Conservation (phyloP, 371 early-diverging fungal species). For the Actinomucor elegans region DNA sequence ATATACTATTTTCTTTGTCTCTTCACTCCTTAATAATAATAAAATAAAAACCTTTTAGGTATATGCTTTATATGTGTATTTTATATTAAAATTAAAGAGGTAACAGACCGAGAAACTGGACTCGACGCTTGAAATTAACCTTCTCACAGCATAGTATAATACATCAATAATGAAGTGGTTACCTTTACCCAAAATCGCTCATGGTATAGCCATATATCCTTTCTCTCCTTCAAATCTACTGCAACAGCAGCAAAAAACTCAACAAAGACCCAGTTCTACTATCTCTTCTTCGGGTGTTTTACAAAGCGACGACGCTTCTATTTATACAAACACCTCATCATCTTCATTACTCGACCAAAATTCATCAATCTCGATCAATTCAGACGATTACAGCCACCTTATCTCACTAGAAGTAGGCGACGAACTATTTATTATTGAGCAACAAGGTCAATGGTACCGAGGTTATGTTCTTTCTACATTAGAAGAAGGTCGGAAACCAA, state of each 20-base stretch:
- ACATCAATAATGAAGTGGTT: conserved; percentile 46
- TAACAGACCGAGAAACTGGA: no score
- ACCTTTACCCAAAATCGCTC: conserved; percentile 53
- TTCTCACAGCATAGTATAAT: no score
- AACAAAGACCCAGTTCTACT: conserved; percentile 4
- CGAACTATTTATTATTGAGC: conserved; percentile 55
- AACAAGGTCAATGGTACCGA: conserved; percentile 62
- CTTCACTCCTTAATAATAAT: no score
- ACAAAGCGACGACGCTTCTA: conserved; percentile 24
- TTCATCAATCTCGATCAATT: conserved; percentile 14
- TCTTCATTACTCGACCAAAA: conserved; percentile 24
- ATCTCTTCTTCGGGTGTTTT: conserved; percentile 29
- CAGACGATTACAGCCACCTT: conserved; percentile 39
- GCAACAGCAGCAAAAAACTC: background rate
- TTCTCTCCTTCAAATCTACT: conserved; percentile 38
- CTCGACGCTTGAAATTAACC: no score
- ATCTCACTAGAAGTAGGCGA: conserved; percentile 57
- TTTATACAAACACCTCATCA: conserved; percentile 27
- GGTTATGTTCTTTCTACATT: conserved; percentile 61
- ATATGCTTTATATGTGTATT: no score
- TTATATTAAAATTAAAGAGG: no score
- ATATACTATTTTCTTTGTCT: background rate
- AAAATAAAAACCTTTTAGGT: no score
- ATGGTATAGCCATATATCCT: conserved; percentile 54
- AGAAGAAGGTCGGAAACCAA: conserved; percentile 42